These are phyloP conservation scores for Xylariaceae sp. DNA, from an alignment of 2,329 filamentous ascomycete genomes.

Conservation along the genomic window DNA sequence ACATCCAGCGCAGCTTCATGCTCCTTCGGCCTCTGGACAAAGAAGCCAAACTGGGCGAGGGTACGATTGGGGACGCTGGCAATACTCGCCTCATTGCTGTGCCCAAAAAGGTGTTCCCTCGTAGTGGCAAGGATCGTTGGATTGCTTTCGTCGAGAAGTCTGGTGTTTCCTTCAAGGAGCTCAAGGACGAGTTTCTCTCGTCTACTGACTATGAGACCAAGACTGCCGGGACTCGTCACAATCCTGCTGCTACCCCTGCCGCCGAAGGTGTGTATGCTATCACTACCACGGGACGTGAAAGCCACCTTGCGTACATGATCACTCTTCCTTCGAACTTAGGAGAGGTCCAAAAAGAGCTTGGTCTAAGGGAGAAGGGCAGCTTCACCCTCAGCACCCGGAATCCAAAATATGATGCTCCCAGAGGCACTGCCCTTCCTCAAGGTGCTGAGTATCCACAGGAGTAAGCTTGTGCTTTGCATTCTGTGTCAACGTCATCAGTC, in stretches of 20 bases:
- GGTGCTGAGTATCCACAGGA: conserved; percentile 67
- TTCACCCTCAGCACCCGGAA: conserved; percentile 81
- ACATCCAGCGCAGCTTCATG: conserved; percentile 76
- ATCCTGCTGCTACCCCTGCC: conserved; percentile 67
- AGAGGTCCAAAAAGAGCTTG: conserved; percentile 71
- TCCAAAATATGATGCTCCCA: conserved; percentile 64
- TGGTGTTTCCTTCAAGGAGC: conserved; percentile 57
- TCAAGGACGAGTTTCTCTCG: conserved; percentile 70
- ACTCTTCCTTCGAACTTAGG: conserved; percentile 68
- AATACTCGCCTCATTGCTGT: conserved; percentile 72
- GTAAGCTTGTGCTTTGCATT: conserved; percentile 38
- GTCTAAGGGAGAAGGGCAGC: conserved; percentile 66
- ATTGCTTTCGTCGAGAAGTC: conserved; percentile 81
- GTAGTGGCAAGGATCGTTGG: conserved; percentile 64
- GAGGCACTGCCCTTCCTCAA: conserved; percentile 59
- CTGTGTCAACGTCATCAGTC: not conserved
- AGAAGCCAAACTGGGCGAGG: conserved; percentile 62
- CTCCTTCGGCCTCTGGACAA: conserved; percentile 69
- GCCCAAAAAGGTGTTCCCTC: conserved; percentile 80
- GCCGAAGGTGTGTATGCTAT: conserved; percentile 85
- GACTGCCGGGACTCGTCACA: conserved; percentile 65
- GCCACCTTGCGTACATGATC: conserved; percentile 75
- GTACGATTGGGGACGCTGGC: conserved; percentile 44
- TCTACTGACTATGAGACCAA: conserved; percentile 70
- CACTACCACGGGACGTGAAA: conserved; percentile 65